Evolutionary conservation across 2,329 filamentous ascomycete genomes (phyloP), one percentile per base, ranked within the genome.

Genomic region (Pseudocercospora macadamiae): DNA sequence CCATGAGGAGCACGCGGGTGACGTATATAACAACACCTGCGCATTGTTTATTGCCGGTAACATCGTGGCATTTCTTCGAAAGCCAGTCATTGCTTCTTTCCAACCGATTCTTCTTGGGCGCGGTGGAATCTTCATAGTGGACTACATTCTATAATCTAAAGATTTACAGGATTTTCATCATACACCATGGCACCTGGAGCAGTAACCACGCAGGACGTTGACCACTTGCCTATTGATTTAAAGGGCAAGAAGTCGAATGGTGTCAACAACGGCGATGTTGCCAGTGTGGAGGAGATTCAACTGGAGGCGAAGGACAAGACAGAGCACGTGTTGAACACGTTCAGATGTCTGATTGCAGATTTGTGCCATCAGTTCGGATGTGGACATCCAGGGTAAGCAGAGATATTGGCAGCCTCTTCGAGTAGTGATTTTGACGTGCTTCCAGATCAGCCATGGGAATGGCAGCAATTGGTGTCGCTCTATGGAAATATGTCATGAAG

Each of bases 361-460:
- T 74, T 90, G 2, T 89, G 86, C 66, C 81, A 89, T 70, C 86
- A 89, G 64, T 90, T 88, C 73, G 84, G 84, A 62, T 86, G 86
- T 32, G 87, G 87, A 0, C 87, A 89, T 68, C 87, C 86, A 16
- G 87, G 86, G 83, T 86, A 76, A 65, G 78, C 10, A 16, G 26
- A 8, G 5, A 16, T 25, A 25, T 32, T 19, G 4, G 18, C 4
- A 16, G 26, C 7, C 16, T 3, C 6, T 28, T 8, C 16, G 8
- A 10, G 3, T 36, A 14, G 18, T 7, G 3, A 45, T 21, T 23
- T 60, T 68, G 34, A 68, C 45, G 8, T 18, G 0, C 1, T 26
- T 12, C 9, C 39, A 82, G 80, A 59, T 79, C 79, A 55, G 82
- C 82, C 16, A 85, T 86, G 70, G 83, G 83, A 34, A 86, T 86